phyloP scores from a whole-genome alignment of 768 basidiomycete species.

The Epithele typhae region DNA sequence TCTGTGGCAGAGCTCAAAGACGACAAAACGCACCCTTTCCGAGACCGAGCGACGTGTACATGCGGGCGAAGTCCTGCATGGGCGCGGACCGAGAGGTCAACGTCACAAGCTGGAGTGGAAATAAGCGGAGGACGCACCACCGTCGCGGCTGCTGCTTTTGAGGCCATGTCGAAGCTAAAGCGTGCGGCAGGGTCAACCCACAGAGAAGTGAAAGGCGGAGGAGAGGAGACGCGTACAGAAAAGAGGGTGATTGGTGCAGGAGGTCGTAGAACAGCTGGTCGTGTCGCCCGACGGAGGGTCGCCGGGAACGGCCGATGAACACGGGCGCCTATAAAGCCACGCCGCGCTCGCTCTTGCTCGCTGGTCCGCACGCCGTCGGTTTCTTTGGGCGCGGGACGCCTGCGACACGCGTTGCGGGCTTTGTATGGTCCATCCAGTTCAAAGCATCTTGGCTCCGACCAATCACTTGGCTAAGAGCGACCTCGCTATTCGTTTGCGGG shows the following conservation, averaged over 20 bases:
- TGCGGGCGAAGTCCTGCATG: conserved; percentile 73
- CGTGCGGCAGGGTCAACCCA: neutral
- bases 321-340: too few species aligned
- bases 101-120: conserved; percentile 4
- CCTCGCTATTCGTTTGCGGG: too few species aligned
- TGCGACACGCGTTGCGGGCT: too few species aligned
- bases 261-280: conserved; percentile 9
- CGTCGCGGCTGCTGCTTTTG: conserved; percentile 66
- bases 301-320: conserved; percentile 21
- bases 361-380: too few species aligned
- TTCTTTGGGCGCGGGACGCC: too few species aligned
- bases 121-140: conserved; percentile 32
- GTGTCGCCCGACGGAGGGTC: conserved; percentile 11
- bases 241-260: conserved; percentile 14
- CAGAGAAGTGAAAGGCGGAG: neutral
- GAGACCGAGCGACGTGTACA: conserved; percentile 78
- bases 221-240: conserved; percentile 10
- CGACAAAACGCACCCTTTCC: conserved; percentile 65
- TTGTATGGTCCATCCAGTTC: too few species aligned
- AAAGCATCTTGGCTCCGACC: too few species aligned
- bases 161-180: conserved; percentile 45
- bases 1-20: too few species aligned
- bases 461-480: too few species aligned
- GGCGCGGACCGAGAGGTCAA: conserved; percentile 2
- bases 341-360: too few species aligned